Base-by-base conservation (phyloP, 805 yeast genomes). In the Yarrowia yakushimensis region DNA sequence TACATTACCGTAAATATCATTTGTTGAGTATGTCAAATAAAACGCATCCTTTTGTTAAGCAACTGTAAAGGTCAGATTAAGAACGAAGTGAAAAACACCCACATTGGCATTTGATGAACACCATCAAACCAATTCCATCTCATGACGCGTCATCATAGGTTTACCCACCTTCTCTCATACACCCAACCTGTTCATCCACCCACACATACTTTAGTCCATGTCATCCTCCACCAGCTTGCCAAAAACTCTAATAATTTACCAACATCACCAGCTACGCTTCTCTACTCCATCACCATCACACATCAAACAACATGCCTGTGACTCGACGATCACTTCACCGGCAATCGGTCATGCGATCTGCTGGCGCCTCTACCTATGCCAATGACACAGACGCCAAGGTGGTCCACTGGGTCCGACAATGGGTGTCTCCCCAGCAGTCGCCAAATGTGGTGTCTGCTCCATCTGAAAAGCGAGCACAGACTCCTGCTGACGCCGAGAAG, bases 401-500 rank as follows among this genome's bases (percentile, higher is more conserved):
- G 13, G 54, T 43, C 31, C 54, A 59, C 33, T 59, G 62, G 62
- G 43, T 33, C 34, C 62, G 62, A 31, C 54, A 59, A 33, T 59
- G 62, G 62, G 54, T 59, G 33, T 42, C 42, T 25, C 62, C 62
- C 18, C 52, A 59, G 25, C 54, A 42, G 54, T 43, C 55, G 23
- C 48, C 61, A n/a, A 31, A 31, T 12, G 54, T 45, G 41, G 62
- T 42, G 22, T 45, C 62, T 31, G 54, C 54, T 33, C 52, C 52
- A 11, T 31, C 62, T 11, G 41, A 33, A 17, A 42, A 59, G 25
- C 41, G 54, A 31, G 62, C 54, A 7, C 62, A 59, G 54, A 59
- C 62, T 6, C 46, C 63, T 20, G 61, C 63, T 33, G 30, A 62
- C 3, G 63, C 42, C 30, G 46, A 64, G 13, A 67, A 65, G 28